phyloP scores from a whole-genome alignment of 768 basidiomycete genomes.

The Sistotremastrum niveocremeum region DNA sequence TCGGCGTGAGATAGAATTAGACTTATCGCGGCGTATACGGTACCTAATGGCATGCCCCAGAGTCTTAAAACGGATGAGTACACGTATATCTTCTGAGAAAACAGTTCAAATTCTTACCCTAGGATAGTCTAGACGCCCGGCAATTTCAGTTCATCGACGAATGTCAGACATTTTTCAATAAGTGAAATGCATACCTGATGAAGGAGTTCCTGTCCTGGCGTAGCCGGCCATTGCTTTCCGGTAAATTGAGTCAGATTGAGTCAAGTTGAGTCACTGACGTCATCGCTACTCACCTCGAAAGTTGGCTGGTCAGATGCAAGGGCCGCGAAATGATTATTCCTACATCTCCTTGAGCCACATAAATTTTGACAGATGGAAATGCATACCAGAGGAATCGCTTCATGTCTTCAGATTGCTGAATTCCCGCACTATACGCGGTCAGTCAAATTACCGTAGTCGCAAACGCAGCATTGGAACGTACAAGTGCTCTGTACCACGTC shows the following conservation, averaged over 20 bases:
- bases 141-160: neutral
- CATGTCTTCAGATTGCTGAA: constrained; percentile 58
- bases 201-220: constrained; percentile 30
- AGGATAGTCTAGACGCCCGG: constrained; percentile 34
- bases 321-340: constrained; percentile 65
- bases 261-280: neutral
- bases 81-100: neutral
- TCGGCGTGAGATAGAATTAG: neutral
- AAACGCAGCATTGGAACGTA: constrained; percentile 19
- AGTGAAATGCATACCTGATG: constrained; percentile 37
- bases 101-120: constrained; percentile 28
- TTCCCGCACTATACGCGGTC: constrained; percentile 37
- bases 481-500: constrained; percentile 36
- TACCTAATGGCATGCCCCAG: constrained; percentile 66
- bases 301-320: constrained; percentile 56
- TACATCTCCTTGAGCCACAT: constrained; percentile 10
- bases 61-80: constrained; percentile 23
- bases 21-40: neutral
- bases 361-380: neutral
- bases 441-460: constrained; percentile 1
- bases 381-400: constrained; percentile 55
- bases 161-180: neutral
- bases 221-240: constrained; percentile 38
- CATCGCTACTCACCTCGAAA: constrained; percentile 32
- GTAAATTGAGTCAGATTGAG: constrained; percentile 1